Base-by-base conservation (phyloP, 1,284 basidiomycete species). In the Grifola frondosa region DNA sequence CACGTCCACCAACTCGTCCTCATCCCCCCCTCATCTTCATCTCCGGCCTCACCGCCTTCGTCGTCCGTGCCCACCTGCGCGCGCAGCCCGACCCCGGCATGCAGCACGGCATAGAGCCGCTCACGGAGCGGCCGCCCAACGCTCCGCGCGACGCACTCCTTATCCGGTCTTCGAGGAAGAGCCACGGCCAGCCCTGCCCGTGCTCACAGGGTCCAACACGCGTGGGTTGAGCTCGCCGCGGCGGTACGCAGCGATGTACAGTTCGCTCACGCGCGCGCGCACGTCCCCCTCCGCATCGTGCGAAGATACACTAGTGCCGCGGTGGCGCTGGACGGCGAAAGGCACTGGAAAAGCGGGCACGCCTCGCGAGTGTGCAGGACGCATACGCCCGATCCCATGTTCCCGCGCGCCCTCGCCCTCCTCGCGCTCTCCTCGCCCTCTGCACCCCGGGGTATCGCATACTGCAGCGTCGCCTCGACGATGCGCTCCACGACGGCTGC, bases 101-200 rank as follows among this genome's bases (percentile, higher is more conserved):
- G 77, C 29, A 92, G 56, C 16, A 91, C 66, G 0, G 87, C 73
- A 59, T 88, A 88, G 19, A 74, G 68, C 80, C 81, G 85, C 33
- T 67, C 58, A n/a, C 85, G 73, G 23, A 90, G 71, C 0, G 78
- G 75, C 15, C 80, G 63, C 6, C 80, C 80, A 20, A 91, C 73
- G 40, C 73, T 80, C 33, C 76, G 65, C 9, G 75, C 67, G 6
- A 82, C 79, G 2, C 74, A 78, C 60, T 88, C 83, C 28, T 75
- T 46, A 59, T 91, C 88, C 0, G 88, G 53, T 80, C 76, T 46
- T 91, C 88, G 17, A 91, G 72, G 58, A 87, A 88, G n/a, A 81
- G 58, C 24, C 71, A 68, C 5, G 83, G 79, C 84, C 86, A 89
- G 46, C 78, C 1, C 82, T 81, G 16, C 75, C 77, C 1, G 81